Evolutionary conservation across 495 filamentous ascomycete genomes (phyloP), one percentile per base, ranked within the genome.

Genomic region (Trichoderma reesei): DNA sequence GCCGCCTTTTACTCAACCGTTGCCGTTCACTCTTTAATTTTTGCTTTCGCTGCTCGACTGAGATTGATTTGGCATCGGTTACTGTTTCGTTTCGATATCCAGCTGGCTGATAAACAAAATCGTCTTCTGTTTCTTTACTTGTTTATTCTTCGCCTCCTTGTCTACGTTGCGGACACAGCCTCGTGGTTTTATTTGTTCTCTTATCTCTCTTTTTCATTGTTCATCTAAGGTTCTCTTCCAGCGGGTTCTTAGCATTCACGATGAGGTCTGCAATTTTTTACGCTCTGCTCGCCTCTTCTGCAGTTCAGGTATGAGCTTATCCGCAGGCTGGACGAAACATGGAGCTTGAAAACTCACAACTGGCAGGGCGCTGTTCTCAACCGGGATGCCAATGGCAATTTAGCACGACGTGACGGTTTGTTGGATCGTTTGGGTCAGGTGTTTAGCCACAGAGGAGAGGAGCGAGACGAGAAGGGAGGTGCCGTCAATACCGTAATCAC

Each of bases 21-120:
- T 56, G 51, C 51, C 51, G 51, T 56, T 56, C 51, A 6, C 31
- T 56, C 51, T 56, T 56, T 56, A 56, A 56, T 56, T 56, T 16
- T 34, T 33, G 9, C 34, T 56, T 10, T 33, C 31, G 3, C 31
- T 31, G 14, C 34, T 56, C 51, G 51, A 34, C 31, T 56, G 51
- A 20, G 31, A 56, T 56, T 33, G 18, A 31, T 34, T 33, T 33
- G 51, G 51, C 51, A 56, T 56, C 51, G 51, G 31, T 56, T 26
- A 56, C 34, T 56, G 51, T 18, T 56, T 56, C 34, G 3, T 33
- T 56, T 56, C 51, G 31, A 56, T 56, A 31, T 56, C 31, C 51
- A 56, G 51, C 51, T 56, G 51, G 51, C 51, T 56, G 51, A 56
- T 9, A 56, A 56, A 14, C 5, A 56, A 56, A 11, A 33, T 56